Base-by-base conservation (phyloP, 805 yeast genomes). In the Zygoascus bituminiphila region DNA sequence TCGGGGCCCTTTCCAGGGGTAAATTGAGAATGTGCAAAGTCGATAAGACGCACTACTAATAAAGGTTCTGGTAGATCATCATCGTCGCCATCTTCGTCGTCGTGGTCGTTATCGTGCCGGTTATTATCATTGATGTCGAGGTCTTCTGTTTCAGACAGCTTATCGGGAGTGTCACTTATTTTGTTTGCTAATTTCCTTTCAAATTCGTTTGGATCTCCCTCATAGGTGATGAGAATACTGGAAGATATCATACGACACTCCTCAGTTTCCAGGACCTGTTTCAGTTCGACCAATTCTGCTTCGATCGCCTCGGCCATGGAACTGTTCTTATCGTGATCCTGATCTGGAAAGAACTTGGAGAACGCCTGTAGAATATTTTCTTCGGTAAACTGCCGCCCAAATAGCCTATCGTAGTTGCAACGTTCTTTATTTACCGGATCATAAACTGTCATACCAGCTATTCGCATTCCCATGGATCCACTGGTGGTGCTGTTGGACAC, bases 21-120 rank as follows among this genome's bases (percentile, higher is more conserved):
- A 50, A 76, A 66, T 52, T 69, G 75, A 0, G 96, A 77, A 62
- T 93, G 98, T 0, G 97, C 97, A 70, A 93, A 88, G 64, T 93
- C 98, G 5, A 93, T 88, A 44, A 89, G 58, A 35, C 79, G 74
- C 46, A 88, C 66, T 5, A 77, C 66, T 51, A 89, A 82, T 44
- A 86, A 61, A 0, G 74, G 69, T 1, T 63, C n/a, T 22, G 26
- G 45, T 25, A 47, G 57, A 8, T 48, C 54, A 6, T 55, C 59
- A 10, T 51, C 58, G 14, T 51, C 60, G 22, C 53, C 56, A 25
- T 49, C 54, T 2, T 39, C 51, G 12, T 49, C 60, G 7, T 54
- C 54, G 42, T 58, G 61, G 1, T 55, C 64, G 2, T 61, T 62
- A 17, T 62, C 68, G 15, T 57, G 60, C 14, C 52, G 57, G 3